Percentiles rank a stretch among this genome's conserved stretches.
phyloP scores from a whole-genome alignment of 140 eudicot genomes.

The Bidens hawaiensis region DNA sequence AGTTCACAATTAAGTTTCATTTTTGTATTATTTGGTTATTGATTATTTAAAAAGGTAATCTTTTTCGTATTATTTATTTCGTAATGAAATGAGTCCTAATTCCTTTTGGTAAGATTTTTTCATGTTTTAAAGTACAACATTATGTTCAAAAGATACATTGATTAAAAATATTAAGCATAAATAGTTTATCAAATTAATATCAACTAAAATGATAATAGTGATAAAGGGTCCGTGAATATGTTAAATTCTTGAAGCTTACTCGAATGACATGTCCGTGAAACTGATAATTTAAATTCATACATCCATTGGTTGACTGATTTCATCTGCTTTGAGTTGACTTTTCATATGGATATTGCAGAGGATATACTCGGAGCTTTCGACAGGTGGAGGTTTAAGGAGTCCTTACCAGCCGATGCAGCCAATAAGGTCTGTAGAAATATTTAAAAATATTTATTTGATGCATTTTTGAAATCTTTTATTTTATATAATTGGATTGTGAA shows the following conservation, averaged over 20 bases:
- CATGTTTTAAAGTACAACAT: too few species aligned
- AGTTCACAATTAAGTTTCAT: too few species aligned
- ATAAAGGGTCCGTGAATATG: too few species aligned
- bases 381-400: conserved; percentile 69
- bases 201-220: too few species aligned
- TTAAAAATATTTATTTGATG: background rate
- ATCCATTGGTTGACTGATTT: background rate
- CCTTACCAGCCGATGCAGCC: conserved; percentile 68
- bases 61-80: too few species aligned
- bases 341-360: conserved; percentile 41
- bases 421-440: conserved; percentile 50
- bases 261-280: background rate
- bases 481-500: conserved; percentile 11
- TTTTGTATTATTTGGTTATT: too few species aligned
- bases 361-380: conserved; percentile 77
- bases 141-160: too few species aligned
- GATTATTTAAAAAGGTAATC: too few species aligned
- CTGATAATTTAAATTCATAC: background rate
- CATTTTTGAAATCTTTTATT: background rate
- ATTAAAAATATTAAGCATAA: too few species aligned
- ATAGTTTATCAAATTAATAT: too few species aligned
- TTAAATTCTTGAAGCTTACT: background rate
- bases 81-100: too few species aligned
- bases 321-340: conserved; percentile 3
- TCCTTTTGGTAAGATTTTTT: too few species aligned